Evolutionary conservation across 768 basidiomycete genomes (phyloP).

Genomic region (Galerina sulciceps): DNA sequence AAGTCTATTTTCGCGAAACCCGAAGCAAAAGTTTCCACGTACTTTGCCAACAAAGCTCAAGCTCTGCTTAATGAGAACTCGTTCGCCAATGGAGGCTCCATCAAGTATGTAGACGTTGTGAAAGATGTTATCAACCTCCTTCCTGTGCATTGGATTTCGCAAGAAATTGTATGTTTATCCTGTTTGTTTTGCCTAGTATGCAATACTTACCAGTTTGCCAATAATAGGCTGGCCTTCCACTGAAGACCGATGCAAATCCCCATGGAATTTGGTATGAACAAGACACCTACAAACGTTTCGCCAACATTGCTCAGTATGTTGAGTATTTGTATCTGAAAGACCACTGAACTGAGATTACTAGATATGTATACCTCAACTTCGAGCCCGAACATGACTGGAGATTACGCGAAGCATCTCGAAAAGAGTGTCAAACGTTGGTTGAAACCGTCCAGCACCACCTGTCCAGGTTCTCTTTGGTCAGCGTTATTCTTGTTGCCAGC

Average conservation of each 20-base stretch:
- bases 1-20: constrained; percentile 25
- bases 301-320: constrained; percentile 53
- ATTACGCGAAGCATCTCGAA: constrained; percentile 42
- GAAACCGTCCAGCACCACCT: constrained; percentile 34
- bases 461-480: constrained; percentile 26
- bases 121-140: constrained; percentile 68
- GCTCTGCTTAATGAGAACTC: constrained; percentile 39
- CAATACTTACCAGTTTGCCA: constrained; percentile 1
- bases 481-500: not conserved
- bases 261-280: constrained; percentile 41
- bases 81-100: constrained; percentile 29
- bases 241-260: constrained; percentile 36
- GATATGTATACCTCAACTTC: constrained; percentile 50
- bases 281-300: constrained; percentile 44
- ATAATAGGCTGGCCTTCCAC: constrained; percentile 47
- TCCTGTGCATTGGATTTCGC: constrained; percentile 64
- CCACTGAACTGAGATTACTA: constrained; percentile 13
- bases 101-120: constrained; percentile 59
- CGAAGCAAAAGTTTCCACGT: constrained; percentile 23
- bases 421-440: constrained; percentile 33
- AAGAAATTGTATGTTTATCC: constrained; percentile 52
- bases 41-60: constrained; percentile 37
- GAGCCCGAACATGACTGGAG: constrained; percentile 52
- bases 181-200: not conserved
- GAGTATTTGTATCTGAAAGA: not conserved